phyloP scores from a whole-genome alignment of 768 basidiomycete species.

The Trametes punicea region DNA sequence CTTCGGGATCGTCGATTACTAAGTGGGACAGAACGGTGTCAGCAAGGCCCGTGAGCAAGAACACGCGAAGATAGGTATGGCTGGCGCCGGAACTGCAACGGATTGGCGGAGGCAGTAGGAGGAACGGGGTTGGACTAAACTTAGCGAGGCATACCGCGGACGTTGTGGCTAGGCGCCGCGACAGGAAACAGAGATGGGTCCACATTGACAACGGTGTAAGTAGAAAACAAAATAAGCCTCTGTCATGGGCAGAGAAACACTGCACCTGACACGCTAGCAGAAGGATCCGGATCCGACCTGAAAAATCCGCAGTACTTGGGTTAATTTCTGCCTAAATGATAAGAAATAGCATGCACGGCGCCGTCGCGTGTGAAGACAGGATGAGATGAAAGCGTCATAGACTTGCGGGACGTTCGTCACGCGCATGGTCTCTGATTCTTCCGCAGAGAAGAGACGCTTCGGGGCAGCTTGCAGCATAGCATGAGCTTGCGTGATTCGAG shows the following conservation, averaged over 20 bases:
- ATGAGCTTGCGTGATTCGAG: too few relatives aligned
- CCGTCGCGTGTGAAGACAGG: too few relatives aligned
- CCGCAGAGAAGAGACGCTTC: too few relatives aligned
- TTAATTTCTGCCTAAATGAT: not conserved
- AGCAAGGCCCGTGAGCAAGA: not conserved
- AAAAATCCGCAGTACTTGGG: conserved; percentile 1
- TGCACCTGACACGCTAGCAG: conserved; percentile 5
- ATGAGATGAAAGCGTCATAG: too few relatives aligned
- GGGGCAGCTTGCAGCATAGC: too few relatives aligned
- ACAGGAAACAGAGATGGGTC: conserved; percentile 1
- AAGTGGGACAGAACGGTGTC: not conserved
- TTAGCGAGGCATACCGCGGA: not conserved
- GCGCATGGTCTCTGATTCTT: too few relatives aligned
- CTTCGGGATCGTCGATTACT: conserved; percentile 11
- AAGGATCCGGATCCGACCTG: not conserved
- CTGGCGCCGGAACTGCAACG: not conserved
- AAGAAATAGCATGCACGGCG: not conserved
- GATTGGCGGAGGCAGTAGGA: not conserved
- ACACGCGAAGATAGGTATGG: conserved; percentile 1
- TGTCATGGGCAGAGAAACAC: not conserved
- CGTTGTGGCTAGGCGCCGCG: not conserved
- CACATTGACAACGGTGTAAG: conserved; percentile 9
- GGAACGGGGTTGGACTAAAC: not conserved
- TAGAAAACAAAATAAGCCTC: not conserved
- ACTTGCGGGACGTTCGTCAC: too few relatives aligned